These are phyloP conservation scores for Paraconiothyrium brasiliense DNA, from an alignment of 2,329 filamentous ascomycete genomes.

Conservation along the genomic window DNA sequence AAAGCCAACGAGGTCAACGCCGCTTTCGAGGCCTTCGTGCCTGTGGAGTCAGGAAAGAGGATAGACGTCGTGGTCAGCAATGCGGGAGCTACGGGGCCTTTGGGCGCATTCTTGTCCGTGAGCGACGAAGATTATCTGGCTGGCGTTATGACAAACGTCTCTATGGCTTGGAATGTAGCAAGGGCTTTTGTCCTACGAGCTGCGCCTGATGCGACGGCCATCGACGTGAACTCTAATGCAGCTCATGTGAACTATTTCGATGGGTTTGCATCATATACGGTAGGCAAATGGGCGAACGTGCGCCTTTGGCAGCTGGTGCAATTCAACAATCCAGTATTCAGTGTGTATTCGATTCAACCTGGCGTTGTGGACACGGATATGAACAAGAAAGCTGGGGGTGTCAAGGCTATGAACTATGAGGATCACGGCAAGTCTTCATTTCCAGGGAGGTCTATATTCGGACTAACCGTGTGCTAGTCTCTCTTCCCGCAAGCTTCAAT, in stretches of 20 bases:
- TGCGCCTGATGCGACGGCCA: constrained; percentile 26
- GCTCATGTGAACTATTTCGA: constrained; percentile 27
- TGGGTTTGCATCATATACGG: constrained; percentile 40
- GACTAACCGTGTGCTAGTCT: constrained; percentile 16
- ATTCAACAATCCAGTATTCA: constrained; percentile 49
- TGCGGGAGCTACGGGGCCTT: constrained; percentile 25
- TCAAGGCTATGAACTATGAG: constrained; percentile 22
- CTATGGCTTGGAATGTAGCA: constrained; percentile 27
- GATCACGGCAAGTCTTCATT: constrained; percentile 26
- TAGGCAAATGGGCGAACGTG: constrained; percentile 47
- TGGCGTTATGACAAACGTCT: constrained; percentile 27
- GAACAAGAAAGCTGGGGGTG: constrained; percentile 28
- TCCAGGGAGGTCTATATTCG: background rate
- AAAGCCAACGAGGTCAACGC: constrained; percentile 26
- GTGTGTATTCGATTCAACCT: constrained; percentile 54
- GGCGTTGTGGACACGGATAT: constrained; percentile 54
- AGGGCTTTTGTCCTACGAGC: constrained; percentile 35
- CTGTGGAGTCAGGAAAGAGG: constrained; percentile 15
- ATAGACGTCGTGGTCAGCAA: constrained; percentile 36
- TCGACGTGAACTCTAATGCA: constrained; percentile 32
- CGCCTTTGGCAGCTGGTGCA: constrained; percentile 51
- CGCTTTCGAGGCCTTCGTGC: constrained; percentile 27
- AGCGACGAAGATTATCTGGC: constrained; percentile 22
- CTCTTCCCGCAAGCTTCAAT: constrained; percentile 34
- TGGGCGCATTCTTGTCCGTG: constrained; percentile 18